A percentile compares a stretch with the other conserved stretches of the same genome.
Evolutionary conservation across 495 filamentous ascomycete species (phyloP).

Genomic region (Aspergillus avenaceus): DNA sequence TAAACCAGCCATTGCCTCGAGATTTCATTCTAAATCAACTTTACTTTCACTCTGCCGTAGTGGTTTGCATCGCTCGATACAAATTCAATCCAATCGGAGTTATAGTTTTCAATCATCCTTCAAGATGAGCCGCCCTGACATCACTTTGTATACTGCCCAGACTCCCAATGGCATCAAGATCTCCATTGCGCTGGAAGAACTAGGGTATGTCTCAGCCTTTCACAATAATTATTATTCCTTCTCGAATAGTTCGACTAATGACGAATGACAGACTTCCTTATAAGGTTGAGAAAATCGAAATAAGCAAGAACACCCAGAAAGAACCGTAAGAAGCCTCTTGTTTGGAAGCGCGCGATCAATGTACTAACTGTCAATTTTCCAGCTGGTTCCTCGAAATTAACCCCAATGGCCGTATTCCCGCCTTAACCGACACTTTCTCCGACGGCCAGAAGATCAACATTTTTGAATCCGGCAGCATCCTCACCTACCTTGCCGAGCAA

Average conservation of each 20-base stretch:
- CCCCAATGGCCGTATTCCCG: conserved; percentile 94
- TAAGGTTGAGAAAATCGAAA: conserved; percentile 60
- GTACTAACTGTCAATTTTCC: background rate
- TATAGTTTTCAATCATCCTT: background rate
- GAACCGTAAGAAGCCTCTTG: conserved; percentile 46
- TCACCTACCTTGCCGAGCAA: conserved; percentile 77
- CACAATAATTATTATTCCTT: too few species aligned
- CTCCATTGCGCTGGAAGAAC: conserved; percentile 85
- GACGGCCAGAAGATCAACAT: conserved; percentile 71
- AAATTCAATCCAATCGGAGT: background rate
- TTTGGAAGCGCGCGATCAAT: background rate
- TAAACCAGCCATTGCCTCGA: background rate
- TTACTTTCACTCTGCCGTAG: background rate
- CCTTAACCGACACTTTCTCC: conserved; percentile 69
- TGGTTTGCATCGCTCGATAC: background rate
- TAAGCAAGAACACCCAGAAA: conserved; percentile 74
- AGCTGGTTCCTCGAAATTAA: conserved; percentile 88
- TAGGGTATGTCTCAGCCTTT: conserved; percentile 43
- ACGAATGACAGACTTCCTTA: conserved; percentile 48
- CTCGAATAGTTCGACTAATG: conserved; percentile 9
- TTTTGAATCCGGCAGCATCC: conserved; percentile 81
- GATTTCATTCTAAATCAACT: background rate
- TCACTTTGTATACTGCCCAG: conserved; percentile 47
- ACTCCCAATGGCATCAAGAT: conserved; percentile 67
- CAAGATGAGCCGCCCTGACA: conserved; percentile 36